These are phyloP conservation scores for Ananas comosus DNA, from an alignment of 176 grass and related monocot species.

Conservation along the genomic window DNA sequence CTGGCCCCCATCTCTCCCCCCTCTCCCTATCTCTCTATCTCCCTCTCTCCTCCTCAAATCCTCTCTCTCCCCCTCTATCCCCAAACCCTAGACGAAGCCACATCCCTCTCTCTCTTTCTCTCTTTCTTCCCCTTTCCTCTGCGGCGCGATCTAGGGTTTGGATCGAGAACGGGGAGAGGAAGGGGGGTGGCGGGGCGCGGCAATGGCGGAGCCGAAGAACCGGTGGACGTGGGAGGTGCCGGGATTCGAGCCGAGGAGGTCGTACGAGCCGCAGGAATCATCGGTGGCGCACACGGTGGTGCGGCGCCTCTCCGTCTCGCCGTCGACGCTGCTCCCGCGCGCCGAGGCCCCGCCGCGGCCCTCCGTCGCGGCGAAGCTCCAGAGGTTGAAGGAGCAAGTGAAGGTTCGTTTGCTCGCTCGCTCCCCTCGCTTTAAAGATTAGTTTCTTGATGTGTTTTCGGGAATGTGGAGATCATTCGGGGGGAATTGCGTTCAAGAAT, in stretches of 20 bases:
- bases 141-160: slow-evolving; percentile 69
- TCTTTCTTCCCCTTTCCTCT: neutral
- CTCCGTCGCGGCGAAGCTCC: slow-evolving; percentile 37
- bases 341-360: slow-evolving; percentile 9
- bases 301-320: slow-evolving; percentile 29
- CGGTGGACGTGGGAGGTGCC: slow-evolving; percentile 88
- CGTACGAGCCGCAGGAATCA: slow-evolving; percentile 21
- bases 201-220: slow-evolving; percentile 69
- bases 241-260: slow-evolving; percentile 55
- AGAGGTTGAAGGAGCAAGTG: slow-evolving; percentile 48
- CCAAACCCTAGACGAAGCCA: neutral
- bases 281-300: slow-evolving; percentile 29
- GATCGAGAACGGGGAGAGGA: neutral
- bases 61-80: neutral
- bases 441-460: neutral
- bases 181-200: slow-evolving; percentile 1
- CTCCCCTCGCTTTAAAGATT: neutral
- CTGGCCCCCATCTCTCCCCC: slow-evolving; percentile 46
- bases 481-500: neutral
- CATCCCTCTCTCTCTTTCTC: neutral
- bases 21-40: slow-evolving; percentile 23
- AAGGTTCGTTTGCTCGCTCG: slow-evolving; percentile 31
- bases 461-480: neutral
- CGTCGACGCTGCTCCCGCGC: slow-evolving; percentile 17
- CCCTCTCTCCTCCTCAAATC: neutral